phyloP scores from a whole-genome alignment of 1,139 yeast species.

The Magnusiomyces ingens region DNA sequence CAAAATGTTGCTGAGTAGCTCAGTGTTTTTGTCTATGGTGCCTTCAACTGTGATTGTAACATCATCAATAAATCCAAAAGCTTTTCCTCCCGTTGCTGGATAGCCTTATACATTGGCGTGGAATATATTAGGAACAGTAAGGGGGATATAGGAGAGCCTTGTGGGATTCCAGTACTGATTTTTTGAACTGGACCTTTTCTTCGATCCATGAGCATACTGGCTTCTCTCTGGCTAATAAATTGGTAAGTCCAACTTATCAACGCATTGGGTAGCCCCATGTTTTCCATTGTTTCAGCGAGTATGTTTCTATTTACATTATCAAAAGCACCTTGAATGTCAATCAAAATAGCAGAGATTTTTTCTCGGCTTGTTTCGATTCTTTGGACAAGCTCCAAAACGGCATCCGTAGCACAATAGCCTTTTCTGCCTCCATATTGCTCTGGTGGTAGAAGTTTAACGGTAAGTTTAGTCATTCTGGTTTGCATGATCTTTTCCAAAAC shows the following conservation, averaged over 20 bases:
- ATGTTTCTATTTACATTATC: conserved; percentile 16
- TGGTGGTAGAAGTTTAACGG: conserved; percentile 7
- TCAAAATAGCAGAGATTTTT: conserved; percentile 6
- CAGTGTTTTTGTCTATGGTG: not conserved
- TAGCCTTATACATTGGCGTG: conserved; percentile 13
- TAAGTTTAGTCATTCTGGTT: conserved; percentile 1
- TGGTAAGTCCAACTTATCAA: conserved; percentile 10
- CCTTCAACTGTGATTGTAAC: conserved; percentile 16
- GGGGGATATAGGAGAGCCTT: conserved; percentile 21
- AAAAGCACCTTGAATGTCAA: conserved; percentile 19
- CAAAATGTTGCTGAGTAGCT: conserved; percentile 2
- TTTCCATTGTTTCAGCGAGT: conserved; percentile 10
- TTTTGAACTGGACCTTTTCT: not conserved
- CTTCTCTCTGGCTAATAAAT: conserved; percentile 8
- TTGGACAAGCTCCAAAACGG: not conserved
- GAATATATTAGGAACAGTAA: conserved; percentile 19
- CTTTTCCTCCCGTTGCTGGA: conserved; percentile 8
- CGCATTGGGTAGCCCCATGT: conserved; percentile 8
- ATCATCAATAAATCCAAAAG: conserved; percentile 18
- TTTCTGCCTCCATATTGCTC: conserved; percentile 16
- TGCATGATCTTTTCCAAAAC: not conserved
- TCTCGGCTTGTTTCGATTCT: not conserved
- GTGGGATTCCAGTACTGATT: conserved; percentile 18
- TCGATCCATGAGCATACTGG: conserved; percentile 7
- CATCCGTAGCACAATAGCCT: not conserved